phyloP scores from a whole-genome alignment of 2,329 filamentous ascomycete genomes.

The Beauveria rudraprayagi region DNA sequence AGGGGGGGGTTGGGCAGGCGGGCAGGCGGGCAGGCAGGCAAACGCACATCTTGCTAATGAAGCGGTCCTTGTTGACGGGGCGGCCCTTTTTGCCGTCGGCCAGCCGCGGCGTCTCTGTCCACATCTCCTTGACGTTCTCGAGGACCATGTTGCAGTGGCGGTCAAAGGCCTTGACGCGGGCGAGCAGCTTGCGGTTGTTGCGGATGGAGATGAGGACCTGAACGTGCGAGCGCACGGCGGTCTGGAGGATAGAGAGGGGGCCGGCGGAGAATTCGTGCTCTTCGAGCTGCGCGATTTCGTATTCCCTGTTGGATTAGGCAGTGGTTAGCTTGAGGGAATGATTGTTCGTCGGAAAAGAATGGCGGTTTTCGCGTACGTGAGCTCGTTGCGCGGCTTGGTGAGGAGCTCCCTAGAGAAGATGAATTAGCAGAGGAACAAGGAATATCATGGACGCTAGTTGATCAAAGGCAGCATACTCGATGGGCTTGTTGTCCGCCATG shows the following conservation, averaged over 20 bases:
- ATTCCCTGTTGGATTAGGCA: constrained; percentile 54
- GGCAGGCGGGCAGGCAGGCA: neutral
- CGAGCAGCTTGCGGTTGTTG: constrained; percentile 96
- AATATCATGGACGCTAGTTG: neutral
- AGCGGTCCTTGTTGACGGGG: constrained; percentile 93
- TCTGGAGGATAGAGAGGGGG: constrained; percentile 83
- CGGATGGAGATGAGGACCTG: constrained; percentile 96
- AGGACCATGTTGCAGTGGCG: constrained; percentile 98
- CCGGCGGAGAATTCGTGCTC: constrained; percentile 49
- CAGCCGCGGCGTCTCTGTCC: constrained; percentile 85
- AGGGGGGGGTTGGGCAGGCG: too few relatives aligned
- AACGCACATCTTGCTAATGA: constrained; percentile 91
- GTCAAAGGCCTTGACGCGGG: constrained; percentile 96
- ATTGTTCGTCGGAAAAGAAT: constrained; percentile 13
- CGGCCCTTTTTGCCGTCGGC: constrained; percentile 81
- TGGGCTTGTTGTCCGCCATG: constrained; percentile 60
- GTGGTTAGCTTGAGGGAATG: neutral
- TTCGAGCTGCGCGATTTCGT: constrained; percentile 69
- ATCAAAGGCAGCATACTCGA: too few relatives aligned
- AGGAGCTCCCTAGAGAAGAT: constrained; percentile 63
- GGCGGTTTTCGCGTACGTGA: constrained; percentile 61
- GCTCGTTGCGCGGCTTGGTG: constrained; percentile 78
- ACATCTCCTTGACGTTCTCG: constrained; percentile 95
- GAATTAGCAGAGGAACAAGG: constrained; percentile 20
- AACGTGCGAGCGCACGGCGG: constrained; percentile 85